Evolutionary conservation across 2,329 filamentous ascomycete species (phyloP), one percentile per base, ranked within the genome.

Genomic region (Septoria petroselini): DNA sequence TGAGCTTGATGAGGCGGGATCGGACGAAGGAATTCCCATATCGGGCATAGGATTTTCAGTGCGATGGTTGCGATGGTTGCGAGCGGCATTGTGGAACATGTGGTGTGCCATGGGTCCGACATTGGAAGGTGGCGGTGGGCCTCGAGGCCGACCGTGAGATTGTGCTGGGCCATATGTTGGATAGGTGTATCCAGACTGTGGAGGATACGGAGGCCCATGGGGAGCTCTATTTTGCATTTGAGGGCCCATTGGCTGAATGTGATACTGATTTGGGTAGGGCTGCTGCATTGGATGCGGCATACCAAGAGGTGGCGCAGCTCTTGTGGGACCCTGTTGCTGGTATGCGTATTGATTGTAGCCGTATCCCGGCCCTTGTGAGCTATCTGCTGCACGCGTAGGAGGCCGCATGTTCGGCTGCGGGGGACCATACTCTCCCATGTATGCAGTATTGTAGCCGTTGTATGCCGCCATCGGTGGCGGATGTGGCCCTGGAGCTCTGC

Each of bases 1-100:
- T n/a, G 64, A 66, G 38, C 62, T 60, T n/a, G 69, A 68, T 1
- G 68, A 71, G 29, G 70, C 65, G 35, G 69, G 65, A 50, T 74
- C 72, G 1, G 72, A 75, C 1, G 72, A 74, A 11, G 70, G 69
- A 4, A 66, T 62, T 11, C 71, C 68, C 1, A 65, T 64, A 35
- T 73, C 69, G 4, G 67, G 68, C 46, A 69, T 59, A 5, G 68
- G 67, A 1, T 64, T 68, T 41, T 64, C 64, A 18, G 60, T 63
- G 23, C 66, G 65, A 15, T 60, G 61, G 12, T 61, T 52, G 11
- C 64, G 58, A 30, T 61, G 62, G 60, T 65, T 62, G 9, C 65
- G 60, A 38, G 62, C 63, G 38, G 64, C 64, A 41, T 66, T 66
- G 53, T 65, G 63, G 31, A 66, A 66, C 56, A 66, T 65, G 23